Percentiles rank a stretch among this genome's conserved stretches.
Evolutionary conservation across 2,329 filamentous ascomycete species (phyloP).

Genomic region (Neoarthrinium moseri): DNA sequence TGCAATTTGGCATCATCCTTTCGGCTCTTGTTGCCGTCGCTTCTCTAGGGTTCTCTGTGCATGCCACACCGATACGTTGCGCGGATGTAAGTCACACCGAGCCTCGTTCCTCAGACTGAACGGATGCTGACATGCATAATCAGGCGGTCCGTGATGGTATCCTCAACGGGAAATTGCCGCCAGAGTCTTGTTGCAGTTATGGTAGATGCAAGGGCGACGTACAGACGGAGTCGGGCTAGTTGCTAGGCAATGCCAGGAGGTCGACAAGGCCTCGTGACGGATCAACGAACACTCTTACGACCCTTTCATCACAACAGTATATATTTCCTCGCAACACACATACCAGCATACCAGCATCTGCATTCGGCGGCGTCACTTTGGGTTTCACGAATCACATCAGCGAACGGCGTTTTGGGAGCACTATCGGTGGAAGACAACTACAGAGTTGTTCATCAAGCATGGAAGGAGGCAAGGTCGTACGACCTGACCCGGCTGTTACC

Average conservation of each 20-base stretch:
- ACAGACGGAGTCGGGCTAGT: constrained; percentile 7
- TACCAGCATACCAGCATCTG: constrained; percentile 5
- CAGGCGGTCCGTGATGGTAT: constrained; percentile 12
- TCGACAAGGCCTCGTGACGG: not conserved
- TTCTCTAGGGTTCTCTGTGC: not conserved
- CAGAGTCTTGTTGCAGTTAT: constrained; percentile 12
- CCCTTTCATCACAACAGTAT: not conserved
- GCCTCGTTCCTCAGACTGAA: not conserved
- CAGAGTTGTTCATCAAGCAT: not conserved
- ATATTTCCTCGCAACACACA: not conserved
- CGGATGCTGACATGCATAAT: too few relatives aligned
- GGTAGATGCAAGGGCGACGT: constrained; percentile 11
- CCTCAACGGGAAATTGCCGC: constrained; percentile 8
- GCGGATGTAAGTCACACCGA: not conserved
- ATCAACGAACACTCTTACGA: not conserved
- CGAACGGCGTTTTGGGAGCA: not conserved
- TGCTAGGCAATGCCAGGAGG: not conserved
- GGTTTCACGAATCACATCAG: not conserved
- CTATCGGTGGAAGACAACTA: not conserved
- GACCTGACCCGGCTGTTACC: too few relatives aligned
- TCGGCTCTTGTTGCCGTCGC: not conserved
- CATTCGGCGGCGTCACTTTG: constrained; percentile 3
- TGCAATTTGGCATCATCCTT: not conserved
- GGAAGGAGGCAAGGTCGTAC: too few relatives aligned
- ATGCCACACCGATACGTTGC: constrained; percentile 2